phyloP scores from a whole-genome alignment of 345 rosid genomes.

The Eutrema yunnanense region DNA sequence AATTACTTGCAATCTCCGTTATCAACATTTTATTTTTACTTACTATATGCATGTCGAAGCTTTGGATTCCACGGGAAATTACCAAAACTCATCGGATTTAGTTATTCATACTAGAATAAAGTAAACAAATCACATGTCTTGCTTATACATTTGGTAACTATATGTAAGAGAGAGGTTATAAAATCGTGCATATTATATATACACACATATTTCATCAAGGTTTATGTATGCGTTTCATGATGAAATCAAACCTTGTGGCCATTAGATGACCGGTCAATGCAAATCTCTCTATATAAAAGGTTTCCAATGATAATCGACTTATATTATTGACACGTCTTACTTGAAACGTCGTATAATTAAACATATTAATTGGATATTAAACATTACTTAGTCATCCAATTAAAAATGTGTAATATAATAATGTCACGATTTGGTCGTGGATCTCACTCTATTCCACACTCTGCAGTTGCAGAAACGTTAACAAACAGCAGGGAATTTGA shows the following conservation, averaged over 20 bases:
- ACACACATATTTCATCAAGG: background rate
- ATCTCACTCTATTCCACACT: constrained; percentile 18
- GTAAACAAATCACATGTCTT: background rate
- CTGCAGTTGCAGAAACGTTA: constrained; percentile 7
- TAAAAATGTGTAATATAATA: background rate
- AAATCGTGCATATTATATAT: background rate
- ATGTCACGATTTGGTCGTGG: constrained; percentile 20
- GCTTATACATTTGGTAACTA: constrained; percentile 20
- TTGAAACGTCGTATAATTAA: background rate
- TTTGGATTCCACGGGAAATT: constrained; percentile 28
- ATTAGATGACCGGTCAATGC: constrained; percentile 32
- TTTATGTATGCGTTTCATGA: constrained; percentile 11
- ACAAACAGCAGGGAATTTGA: background rate
- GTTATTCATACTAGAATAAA: background rate
- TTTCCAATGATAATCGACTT: constrained; percentile 20
- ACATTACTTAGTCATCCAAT: background rate
- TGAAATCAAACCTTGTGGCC: constrained; percentile 16
- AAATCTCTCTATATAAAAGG: background rate
- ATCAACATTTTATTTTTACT: background rate
- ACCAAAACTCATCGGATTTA: constrained; percentile 16
- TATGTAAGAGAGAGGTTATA: background rate
- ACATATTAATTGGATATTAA: background rate
- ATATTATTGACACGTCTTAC: constrained; percentile 15
- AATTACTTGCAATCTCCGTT: constrained; percentile 19
- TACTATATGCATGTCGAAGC: constrained; percentile 20